These are phyloP conservation scores for Aspergillus hancockii DNA, from an alignment of 495 filamentous ascomycete genomes.

Conservation along the genomic window DNA sequence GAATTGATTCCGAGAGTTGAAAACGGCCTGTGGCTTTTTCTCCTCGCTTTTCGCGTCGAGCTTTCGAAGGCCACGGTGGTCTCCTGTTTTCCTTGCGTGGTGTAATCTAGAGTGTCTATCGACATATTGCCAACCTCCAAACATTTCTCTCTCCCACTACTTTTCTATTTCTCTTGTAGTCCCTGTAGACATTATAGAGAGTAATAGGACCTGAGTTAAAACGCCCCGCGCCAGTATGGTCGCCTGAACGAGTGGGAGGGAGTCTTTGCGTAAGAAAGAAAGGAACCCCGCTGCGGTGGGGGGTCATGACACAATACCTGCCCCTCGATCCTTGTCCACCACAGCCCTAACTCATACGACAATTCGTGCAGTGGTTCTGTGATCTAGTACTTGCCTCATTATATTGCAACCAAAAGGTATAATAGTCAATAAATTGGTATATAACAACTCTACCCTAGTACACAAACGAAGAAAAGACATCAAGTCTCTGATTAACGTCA, in stretches of 20 bases:
- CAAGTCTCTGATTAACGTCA: background rate
- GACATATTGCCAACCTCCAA: slow-evolving; percentile 1
- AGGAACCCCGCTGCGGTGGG: background rate
- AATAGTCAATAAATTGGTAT: no score
- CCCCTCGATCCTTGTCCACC: background rate
- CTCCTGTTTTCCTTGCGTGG: slow-evolving; percentile 18
- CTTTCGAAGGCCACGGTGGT: slow-evolving; percentile 2
- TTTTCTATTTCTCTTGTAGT: no score
- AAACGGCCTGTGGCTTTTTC: slow-evolving; percentile 2
- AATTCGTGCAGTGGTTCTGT: no score
- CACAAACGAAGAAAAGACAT: no score
- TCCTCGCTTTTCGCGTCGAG: background rate
- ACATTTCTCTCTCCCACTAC: background rate
- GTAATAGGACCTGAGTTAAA: no score
- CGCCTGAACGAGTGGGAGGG: background rate
- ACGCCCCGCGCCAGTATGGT: no score
- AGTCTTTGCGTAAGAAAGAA: background rate
- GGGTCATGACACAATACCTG: background rate
- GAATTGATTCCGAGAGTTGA: background rate
- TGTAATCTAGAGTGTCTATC: slow-evolving; percentile 32
- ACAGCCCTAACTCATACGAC: background rate
- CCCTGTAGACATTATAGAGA: no score
- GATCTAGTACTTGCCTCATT: no score
- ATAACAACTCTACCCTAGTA: no score
- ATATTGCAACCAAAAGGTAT: no score